Conservation (phyloP, 2,329 filamentous ascomycete species). For the Diaporthe vaccinii region DNA sequence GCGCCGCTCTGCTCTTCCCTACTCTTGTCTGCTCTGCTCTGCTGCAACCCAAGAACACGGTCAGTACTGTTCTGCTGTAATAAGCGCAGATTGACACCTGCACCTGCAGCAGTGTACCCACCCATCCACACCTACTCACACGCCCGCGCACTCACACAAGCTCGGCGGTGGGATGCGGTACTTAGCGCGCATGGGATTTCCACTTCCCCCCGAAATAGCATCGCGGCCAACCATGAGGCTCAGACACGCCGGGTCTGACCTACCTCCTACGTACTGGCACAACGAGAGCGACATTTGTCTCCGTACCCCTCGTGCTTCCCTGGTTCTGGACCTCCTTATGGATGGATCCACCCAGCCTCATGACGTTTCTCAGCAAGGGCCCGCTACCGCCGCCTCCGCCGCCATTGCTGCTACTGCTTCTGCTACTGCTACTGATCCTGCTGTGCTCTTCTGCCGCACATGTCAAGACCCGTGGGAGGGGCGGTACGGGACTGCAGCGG, state of each 20-base stretch:
- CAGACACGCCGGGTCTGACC: slow-evolving; percentile 32
- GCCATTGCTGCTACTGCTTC: not conserved
- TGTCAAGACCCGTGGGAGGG: not conserved
- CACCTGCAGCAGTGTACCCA: slow-evolving; percentile 3
- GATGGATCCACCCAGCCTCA: slow-evolving; percentile 20
- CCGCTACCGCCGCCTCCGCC: not conserved
- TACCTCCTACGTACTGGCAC: slow-evolving; percentile 14
- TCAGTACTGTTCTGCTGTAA: not conserved
- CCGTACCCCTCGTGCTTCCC: not conserved
- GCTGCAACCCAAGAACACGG: not conserved
- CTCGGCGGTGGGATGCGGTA: slow-evolving; percentile 21
- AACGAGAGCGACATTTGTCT: not conserved
- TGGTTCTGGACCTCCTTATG: not conserved
- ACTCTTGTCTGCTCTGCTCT: not conserved
- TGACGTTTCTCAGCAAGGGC: slow-evolving; percentile 26
- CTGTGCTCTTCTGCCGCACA: slow-evolving; percentile 17
- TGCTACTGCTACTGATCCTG: not conserved
- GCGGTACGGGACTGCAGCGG: slow-evolving; percentile 21
- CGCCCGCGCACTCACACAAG: not conserved
- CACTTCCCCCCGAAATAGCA: slow-evolving; percentile 32
- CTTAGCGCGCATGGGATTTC: slow-evolving; percentile 16
- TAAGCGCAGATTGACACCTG: slow-evolving; percentile 24
- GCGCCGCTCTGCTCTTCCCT: not conserved
- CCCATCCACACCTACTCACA: not conserved
- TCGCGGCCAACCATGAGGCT: slow-evolving; percentile 34